A percentile compares a stretch with the other conserved stretches of the same genome.
These are phyloP conservation scores for Remersonia thermophila DNA, from an alignment of 2,329 filamentous ascomycete species.

Conservation along the genomic window DNA sequence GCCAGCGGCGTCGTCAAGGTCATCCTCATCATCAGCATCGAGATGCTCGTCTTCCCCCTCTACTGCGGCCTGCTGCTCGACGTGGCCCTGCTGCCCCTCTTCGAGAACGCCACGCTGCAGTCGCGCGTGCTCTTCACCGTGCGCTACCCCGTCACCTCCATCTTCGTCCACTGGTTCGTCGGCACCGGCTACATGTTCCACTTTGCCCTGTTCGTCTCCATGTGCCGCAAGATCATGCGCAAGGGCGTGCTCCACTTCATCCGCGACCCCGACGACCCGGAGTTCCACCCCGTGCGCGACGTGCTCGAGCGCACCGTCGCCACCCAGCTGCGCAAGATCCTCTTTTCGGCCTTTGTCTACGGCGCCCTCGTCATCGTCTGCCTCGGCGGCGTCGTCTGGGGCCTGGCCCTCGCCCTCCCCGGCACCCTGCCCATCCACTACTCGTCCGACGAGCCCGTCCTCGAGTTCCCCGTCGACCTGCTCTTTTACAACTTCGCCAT, in stretches of 20 bases:
- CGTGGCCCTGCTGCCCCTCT: slow-evolving; percentile 75
- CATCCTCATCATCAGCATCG: slow-evolving; percentile 94
- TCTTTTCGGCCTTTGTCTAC: slow-evolving; percentile 92
- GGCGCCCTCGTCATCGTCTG: slow-evolving; percentile 86
- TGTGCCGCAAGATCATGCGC: slow-evolving; percentile 97
- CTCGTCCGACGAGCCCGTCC: slow-evolving; percentile 79
- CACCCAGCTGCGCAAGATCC: slow-evolving; percentile 88
- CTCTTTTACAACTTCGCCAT: slow-evolving; percentile 96
- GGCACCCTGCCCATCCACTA: slow-evolving; percentile 82
- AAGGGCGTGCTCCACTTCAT: slow-evolving; percentile 96
- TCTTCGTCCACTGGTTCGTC: slow-evolving; percentile 98
- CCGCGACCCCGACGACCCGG: slow-evolving; percentile 92
- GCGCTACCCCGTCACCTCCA: slow-evolving; percentile 71
- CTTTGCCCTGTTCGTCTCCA: slow-evolving; percentile 94
- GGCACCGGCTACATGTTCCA: slow-evolving; percentile 99
- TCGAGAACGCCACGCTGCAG: slow-evolving; percentile 64
- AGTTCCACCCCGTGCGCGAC: slow-evolving; percentile 93
- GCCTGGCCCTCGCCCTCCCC: slow-evolving; percentile 54
- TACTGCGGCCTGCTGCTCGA: slow-evolving; percentile 92
- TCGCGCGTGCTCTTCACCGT: slow-evolving; percentile 69
- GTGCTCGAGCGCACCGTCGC: slow-evolving; percentile 86
- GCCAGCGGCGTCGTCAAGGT: slow-evolving; percentile 96
- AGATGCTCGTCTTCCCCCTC: slow-evolving; percentile 94
- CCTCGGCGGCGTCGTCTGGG: slow-evolving; percentile 91
- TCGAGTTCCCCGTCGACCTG: slow-evolving; percentile 90